Base-by-base conservation (phyloP, 176 grass and related monocot genomes). In the Saccharum spontaneum region DNA sequence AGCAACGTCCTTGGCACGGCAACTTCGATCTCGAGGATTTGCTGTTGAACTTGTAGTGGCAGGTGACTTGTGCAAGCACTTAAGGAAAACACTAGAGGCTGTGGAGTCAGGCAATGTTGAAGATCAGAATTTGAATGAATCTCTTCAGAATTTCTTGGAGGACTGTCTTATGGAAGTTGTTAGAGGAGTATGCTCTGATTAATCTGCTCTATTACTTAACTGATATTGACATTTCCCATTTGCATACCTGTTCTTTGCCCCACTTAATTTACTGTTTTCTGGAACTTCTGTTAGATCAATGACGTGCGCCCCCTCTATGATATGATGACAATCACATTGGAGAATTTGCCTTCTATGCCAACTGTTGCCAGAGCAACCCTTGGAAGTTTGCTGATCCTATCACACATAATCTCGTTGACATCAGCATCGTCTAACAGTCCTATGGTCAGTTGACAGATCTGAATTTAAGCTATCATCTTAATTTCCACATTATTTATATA, bases 161-260 rank as follows among this genome's bases (percentile, higher is more conserved):
- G 93, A 95, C 73, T 99, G 97, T 67, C 93, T 99, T 75, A 62
- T 96, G 48, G 97, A 99, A 88, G 91, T 96, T 88, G 91, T 99
- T 64, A 94, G 86, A 95, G 96, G 91, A 87, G 97, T 99, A 91
- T 77, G 93, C 73, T 43, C 48, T 66, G 16, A 48, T 70, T 85
- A 72, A 63, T 77, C 59, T 39, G 60, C 79, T 69, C 54, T 52
- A 52, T 52, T 52, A 52, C 45, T 75, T 75, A 33, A 15, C 3
- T 52, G 72, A 33, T 74, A 74, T 9, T 75, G 15, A 52, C 30
- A 75, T 16, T 48, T 74, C 28, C 26, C 55, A 41, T 43, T 41
- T 86, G 28, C 64, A 59, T 82, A 38, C 73, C 17, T 63, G 76
- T 33, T 80, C 62, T 52, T 83, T 16, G 36, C 12, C 33, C 34